phyloP scores from a whole-genome alignment of 495 filamentous ascomycete species.

The Astrothelium macrocarpum region DNA sequence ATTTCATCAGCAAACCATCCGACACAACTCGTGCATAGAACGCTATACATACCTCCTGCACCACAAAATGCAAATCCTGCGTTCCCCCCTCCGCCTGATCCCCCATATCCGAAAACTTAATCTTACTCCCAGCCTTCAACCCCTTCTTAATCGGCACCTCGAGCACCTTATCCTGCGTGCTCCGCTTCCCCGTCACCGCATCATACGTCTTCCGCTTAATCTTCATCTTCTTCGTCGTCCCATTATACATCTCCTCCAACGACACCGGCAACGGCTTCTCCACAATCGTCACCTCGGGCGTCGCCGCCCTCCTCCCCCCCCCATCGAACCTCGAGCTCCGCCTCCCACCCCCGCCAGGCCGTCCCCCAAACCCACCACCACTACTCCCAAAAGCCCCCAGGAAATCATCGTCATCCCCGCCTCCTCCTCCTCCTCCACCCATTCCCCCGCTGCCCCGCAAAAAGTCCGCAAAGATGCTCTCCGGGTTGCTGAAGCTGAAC shows the following conservation, averaged over 20 bases:
- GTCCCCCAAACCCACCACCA: conserved; percentile 27
- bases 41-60: conserved; percentile 69
- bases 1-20: conserved; percentile 8
- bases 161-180: conserved; percentile 75
- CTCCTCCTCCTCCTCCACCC: conserved; percentile 28
- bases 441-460: conserved; percentile 47
- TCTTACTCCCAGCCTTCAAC: conserved; percentile 90
- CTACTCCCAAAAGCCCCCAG: conserved; percentile 38
- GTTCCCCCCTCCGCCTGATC: conserved; percentile 96
- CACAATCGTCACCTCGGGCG: conserved; percentile 64
- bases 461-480: conserved; percentile 78
- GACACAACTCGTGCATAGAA: neutral
- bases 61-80: conserved; percentile 89
- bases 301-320: conserved; percentile 28
- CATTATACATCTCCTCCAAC: conserved; percentile 77
- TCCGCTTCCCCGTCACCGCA: conserved; percentile 63
- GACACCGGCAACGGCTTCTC: conserved; percentile 73
- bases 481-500: conserved; percentile 73
- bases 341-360: conserved; percentile 30
- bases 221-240: conserved; percentile 88
- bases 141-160: conserved; percentile 93
- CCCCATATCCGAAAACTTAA: conserved; percentile 91
- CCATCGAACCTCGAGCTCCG: conserved; percentile 21
- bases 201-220: conserved; percentile 96
- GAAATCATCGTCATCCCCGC: conserved; percentile 48